Base-by-base conservation (phyloP, 2,329 filamentous ascomycete species). In the Sporothrix curviconia region DNA sequence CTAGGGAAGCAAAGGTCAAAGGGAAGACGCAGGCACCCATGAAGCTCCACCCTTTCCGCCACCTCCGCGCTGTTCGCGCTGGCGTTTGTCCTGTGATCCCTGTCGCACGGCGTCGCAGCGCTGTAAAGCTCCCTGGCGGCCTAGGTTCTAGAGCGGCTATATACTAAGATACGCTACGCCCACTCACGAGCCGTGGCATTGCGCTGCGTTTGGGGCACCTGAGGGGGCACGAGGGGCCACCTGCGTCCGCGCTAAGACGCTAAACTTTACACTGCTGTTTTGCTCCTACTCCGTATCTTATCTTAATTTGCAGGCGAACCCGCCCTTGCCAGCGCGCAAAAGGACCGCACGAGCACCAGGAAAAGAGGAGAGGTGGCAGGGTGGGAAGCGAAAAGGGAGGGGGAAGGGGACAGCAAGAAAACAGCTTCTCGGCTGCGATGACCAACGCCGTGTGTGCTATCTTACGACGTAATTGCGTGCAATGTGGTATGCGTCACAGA, bases 21-120 rank as follows among this genome's bases (percentile, higher is more conserved):
- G 14, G 36, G 19, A 9, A 47, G 47, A n/a, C n/a, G n/a, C 40
- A 32, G 56, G 32, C 24, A 28, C 49, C 49, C 39, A 44, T 32
- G 51, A 51, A 54, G n/a, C 51, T 34, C 56, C 56, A 53, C 56
- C 43, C 49, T 47, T 39, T 53, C 56, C 56, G 56, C 56, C 56
- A 53, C 56, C 49, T 47, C 56, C 56, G 56, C 56, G 53, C 53
- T 12, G 32, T 14, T 30, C 52, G 36, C 36, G n/a, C 7, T 15
- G 30, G 19, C 15, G n/a, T 25, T 53, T 25, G 47, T 34, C 47
- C 47, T n/a, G n/a, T n/a, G n/a, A n/a, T n/a, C 47, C 25, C 24
- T 9, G 47, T 25, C 14, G 32, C 25, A 50, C 47, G 32, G 36
- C 47, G 47, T 25, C 47, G n/a, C 8, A 24, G 34, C 40, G 34